These are phyloP conservation scores for Sordariomycetes sp. DNA, from an alignment of 2,329 filamentous ascomycete genomes.

Conservation along the genomic window DNA sequence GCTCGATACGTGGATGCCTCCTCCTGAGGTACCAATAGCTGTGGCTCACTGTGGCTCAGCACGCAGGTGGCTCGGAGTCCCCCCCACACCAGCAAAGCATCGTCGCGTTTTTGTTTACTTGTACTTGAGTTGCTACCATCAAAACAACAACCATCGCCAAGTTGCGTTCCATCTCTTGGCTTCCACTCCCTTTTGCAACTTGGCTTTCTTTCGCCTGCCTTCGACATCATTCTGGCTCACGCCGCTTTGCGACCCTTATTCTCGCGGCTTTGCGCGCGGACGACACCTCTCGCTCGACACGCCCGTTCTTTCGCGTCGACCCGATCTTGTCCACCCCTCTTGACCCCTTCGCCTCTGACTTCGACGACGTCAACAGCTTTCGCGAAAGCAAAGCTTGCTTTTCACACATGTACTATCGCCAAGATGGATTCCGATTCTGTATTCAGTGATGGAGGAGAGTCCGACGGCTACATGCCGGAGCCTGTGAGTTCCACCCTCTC, in stretches of 20 bases:
- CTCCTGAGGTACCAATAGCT: too few relatives aligned
- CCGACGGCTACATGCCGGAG: conserved; percentile 30
- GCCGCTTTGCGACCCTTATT: conserved; percentile 11
- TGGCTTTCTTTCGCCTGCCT: too few relatives aligned
- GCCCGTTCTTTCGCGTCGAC: conserved; percentile 8
- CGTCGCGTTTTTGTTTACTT: too few relatives aligned
- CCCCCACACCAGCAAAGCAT: too few relatives aligned
- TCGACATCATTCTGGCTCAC: conserved; percentile 13
- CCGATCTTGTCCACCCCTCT: conserved; percentile 11
- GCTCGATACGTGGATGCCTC: too few relatives aligned
- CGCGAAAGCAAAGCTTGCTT: neutral
- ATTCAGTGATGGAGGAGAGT: conserved; percentile 29
- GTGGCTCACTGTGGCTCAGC: too few relatives aligned
- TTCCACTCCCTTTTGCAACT: neutral
- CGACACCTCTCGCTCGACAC: conserved; percentile 11
- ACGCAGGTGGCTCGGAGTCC: too few relatives aligned
- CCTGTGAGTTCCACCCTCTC: conserved; percentile 18
- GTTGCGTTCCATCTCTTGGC: too few relatives aligned
- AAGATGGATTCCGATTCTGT: conserved; percentile 47
- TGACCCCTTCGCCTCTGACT: conserved; percentile 8
- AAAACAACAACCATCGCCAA: too few relatives aligned
- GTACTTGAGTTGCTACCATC: too few relatives aligned
- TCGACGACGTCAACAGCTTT: conserved; percentile 7
- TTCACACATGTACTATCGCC: conserved; percentile 9
- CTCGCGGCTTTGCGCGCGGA: conserved; percentile 7